A percentile compares a stretch with the other conserved stretches of the same genome.
Conservation (phyloP, 2,329 filamentous ascomycete species). For the Cercospora sp. region DNA sequence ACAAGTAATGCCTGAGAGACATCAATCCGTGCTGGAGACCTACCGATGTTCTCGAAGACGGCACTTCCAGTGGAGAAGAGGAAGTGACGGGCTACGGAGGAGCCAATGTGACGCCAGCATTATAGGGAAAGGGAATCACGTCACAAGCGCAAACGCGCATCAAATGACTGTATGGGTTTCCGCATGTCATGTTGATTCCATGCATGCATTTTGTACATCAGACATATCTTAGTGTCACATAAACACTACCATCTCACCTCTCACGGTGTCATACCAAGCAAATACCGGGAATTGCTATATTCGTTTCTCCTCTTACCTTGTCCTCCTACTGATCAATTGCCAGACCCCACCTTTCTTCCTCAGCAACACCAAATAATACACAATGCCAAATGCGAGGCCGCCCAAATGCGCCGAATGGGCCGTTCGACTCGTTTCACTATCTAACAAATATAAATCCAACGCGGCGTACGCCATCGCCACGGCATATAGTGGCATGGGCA, state of each 20-base stretch:
- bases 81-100: background rate
- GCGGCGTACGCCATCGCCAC: constrained; percentile 40
- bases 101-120: background rate
- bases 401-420: constrained; percentile 51
- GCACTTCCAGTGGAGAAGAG: background rate
- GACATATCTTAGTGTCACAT: constrained; percentile 4
- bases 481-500: constrained; percentile 45
- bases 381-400: constrained; percentile 43
- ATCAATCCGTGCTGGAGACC: background rate
- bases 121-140: background rate
- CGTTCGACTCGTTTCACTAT: constrained; percentile 30
- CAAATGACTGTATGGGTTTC: background rate
- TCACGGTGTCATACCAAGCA: background rate
- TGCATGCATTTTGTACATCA: constrained; percentile 9
- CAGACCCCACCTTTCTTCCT: constrained; percentile 6
- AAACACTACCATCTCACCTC: background rate
- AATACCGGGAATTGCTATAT: background rate
- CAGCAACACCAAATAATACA: constrained; percentile 32
- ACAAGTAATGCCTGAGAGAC: background rate
- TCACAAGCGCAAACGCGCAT: background rate
- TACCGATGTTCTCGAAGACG: background rate
- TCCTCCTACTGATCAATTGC: background rate
- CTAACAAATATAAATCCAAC: constrained; percentile 44
- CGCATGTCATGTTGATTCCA: background rate
- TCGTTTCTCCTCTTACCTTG: background rate